Percentiles rank a stretch among this genome's conserved stretches.
These are phyloP conservation scores for Sphenostylis stenocarpa DNA, from an alignment of 306 rosid genomes.

Conservation along the genomic window DNA sequence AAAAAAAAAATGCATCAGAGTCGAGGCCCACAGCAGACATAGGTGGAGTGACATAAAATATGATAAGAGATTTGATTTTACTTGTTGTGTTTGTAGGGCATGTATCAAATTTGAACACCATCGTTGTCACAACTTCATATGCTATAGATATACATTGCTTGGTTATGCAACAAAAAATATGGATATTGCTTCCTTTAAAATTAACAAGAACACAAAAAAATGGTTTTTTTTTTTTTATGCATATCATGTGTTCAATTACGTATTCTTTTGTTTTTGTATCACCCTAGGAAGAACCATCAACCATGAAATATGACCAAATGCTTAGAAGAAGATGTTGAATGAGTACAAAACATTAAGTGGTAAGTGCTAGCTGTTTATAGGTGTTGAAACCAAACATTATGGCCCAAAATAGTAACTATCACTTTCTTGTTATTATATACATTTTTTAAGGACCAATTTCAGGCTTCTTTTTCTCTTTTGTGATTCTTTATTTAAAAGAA, in stretches of 20 bases:
- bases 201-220: background rate
- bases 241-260: background rate
- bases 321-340: background rate
- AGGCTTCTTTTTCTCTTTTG: background rate
- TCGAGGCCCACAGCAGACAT: background rate
- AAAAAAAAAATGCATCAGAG: no score
- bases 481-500: background rate
- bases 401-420: background rate
- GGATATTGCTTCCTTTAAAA: background rate
- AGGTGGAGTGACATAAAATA: background rate
- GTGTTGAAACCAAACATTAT: background rate
- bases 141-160: background rate
- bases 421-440: constrained; percentile 11
- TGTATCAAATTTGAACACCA: background rate
- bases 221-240: background rate
- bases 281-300: background rate
- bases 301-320: background rate
- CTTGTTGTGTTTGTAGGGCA: background rate
- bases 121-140: background rate
- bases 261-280: background rate
- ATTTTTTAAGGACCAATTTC: background rate
- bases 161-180: no score
- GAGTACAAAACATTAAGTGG: background rate
- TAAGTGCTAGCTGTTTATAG: constrained; percentile 7
- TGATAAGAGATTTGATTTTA: background rate